Evolutionary conservation across 179 eudicot species (phyloP), one percentile per base, ranked within the genome.

Genomic region (Sideroxylon spinosum): DNA sequence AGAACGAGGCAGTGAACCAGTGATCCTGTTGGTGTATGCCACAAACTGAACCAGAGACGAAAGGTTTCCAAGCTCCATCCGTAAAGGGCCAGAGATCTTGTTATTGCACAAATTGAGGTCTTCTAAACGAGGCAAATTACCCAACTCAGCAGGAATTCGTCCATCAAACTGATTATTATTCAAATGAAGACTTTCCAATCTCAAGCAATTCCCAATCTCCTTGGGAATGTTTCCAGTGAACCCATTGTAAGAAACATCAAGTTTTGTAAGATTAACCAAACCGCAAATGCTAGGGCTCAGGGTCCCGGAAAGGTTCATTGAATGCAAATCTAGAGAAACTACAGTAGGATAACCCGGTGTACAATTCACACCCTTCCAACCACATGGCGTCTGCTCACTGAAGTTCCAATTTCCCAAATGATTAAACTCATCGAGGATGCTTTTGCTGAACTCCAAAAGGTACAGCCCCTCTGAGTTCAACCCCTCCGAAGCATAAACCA

Each of bases 301-400:
- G 2, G 80, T 83, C 6, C 98, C 98, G 9, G 97, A 89, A 26
- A 94, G 93, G 65, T 94, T 90, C 90, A 86, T 80, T 13, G 75
- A 83, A 13, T 55, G 68, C 71, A 94, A 84, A 83, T 91, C 85
- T 62, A 94, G 85, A 64, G 91, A 86, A 37, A 94, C 96, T 6
- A 85, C 81, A 7, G 82, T 85, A 57, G 59, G 59, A 20, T 50
- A 74, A 83, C 37, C 78, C 55, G 61, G 69, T n/a, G 89, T 79
- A 84, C 98, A 94, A 68, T 52, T 82, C 64, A 94, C 97, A 79
- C 97, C 98, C 12, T 9, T 75, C 98, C 98, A 94, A 68, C 69
- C 66, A 85, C 98, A 94, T 10, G 98, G 98, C 26, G 92, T 89
- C 48, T 80, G 71, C 66, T 93, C 93, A 80, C 72, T 68, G 48